Evolutionary conservation across 108 stramenopile genomes (phyloP).

Genomic region (Parmales sp.): DNA sequence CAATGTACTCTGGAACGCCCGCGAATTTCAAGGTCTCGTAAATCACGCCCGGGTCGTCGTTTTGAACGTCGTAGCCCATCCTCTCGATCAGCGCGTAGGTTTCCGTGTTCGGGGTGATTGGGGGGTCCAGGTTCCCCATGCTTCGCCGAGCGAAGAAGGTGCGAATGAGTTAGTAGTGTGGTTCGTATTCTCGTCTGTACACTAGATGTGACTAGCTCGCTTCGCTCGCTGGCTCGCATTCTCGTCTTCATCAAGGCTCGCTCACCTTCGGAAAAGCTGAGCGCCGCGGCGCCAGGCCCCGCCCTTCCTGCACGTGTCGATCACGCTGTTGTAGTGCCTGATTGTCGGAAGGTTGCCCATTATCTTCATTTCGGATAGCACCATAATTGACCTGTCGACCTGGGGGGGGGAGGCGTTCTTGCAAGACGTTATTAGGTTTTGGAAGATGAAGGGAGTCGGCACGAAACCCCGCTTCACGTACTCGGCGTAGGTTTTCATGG

Average conservation of each 20-base stretch:
- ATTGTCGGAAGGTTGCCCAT: not conserved
- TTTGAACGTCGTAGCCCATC: not conserved
- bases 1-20: constrained; percentile 15
- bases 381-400: not conserved
- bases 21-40: constrained; percentile 5
- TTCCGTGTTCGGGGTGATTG: constrained; percentile 2
- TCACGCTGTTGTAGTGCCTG: not conserved
- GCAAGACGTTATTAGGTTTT: not conserved
- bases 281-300: not conserved
- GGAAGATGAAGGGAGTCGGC: not conserved
- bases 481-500: not conserved
- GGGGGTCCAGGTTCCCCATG: too few relatives aligned
- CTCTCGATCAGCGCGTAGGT: not conserved
- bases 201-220: too few relatives aligned
- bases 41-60: not conserved
- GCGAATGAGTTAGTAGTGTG: too few relatives aligned
- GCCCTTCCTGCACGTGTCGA: not conserved
- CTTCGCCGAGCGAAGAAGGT: too few relatives aligned
- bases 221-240: too few relatives aligned
- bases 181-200: too few relatives aligned
- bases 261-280: not conserved
- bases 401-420: not conserved
- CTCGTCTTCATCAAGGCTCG: not conserved
- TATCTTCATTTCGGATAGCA: not conserved
- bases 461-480: constrained; percentile 1